Conservation (phyloP, 208 protist species). For the Acanthamoeba royreba region DNA sequence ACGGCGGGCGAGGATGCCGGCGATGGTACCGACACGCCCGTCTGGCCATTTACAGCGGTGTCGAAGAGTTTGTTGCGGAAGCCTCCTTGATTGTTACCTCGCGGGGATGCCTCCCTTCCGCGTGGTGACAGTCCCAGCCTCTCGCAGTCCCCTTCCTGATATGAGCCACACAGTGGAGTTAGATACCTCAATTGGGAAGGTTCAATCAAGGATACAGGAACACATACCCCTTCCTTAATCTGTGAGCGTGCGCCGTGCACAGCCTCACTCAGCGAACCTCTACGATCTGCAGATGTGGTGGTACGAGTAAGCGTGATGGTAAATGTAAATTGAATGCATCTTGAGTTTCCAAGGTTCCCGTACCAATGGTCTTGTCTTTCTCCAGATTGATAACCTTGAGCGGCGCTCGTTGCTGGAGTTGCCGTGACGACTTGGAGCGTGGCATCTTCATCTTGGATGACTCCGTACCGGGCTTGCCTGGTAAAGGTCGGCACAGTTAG, state of each 20-base stretch:
- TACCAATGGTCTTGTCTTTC: background rate
- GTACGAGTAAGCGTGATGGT: no score
- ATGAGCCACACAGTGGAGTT: background rate
- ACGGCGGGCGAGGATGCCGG: background rate
- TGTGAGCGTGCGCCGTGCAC: no score
- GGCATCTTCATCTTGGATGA: background rate
- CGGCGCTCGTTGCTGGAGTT: background rate
- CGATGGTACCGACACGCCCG: background rate
- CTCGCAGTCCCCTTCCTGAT: background rate
- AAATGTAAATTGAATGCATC: background rate
- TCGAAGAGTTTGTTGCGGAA: background rate
- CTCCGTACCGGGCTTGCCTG: background rate
- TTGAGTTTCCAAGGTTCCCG: background rate
- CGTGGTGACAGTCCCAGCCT: background rate
- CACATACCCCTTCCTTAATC: background rate
- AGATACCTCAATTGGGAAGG: background rate
- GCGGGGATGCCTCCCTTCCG: no score
- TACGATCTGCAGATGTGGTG: no score
- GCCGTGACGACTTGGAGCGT: background rate
- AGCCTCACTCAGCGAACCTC: no score
- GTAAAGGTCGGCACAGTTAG: no score
- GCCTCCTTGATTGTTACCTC: background rate
- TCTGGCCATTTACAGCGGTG: background rate
- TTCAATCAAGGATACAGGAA: background rate
- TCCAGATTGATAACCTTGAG: background rate